Percentiles rank a stretch among this genome's conserved stretches.
These are phyloP conservation scores for Crithidia sp. DNA, from an alignment of 208 protist species.

Conservation along the genomic window DNA sequence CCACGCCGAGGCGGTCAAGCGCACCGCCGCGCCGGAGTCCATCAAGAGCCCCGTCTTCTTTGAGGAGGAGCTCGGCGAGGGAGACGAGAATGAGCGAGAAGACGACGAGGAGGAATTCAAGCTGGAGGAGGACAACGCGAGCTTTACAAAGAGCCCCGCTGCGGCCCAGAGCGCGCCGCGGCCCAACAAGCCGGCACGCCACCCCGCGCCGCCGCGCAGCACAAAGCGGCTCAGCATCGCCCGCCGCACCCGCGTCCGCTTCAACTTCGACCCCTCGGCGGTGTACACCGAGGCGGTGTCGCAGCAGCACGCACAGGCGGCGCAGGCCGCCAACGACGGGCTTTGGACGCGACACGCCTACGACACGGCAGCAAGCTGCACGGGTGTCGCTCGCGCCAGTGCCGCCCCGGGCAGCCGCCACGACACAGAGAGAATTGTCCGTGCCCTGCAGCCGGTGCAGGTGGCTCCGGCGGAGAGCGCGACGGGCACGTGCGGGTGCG, in stretches of 20 bases:
- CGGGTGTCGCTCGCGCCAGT: constrained; percentile 18
- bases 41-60: constrained; percentile 16
- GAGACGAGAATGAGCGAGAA: too few relatives aligned
- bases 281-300: constrained; percentile 34
- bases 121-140: too few relatives aligned
- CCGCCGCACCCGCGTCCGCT: constrained; percentile 23
- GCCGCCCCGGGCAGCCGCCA: constrained; percentile 11
- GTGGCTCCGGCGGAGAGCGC: constrained; percentile 11
- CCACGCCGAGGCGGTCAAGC: constrained; percentile 32
- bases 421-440: constrained; percentile 46
- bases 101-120: too few relatives aligned
- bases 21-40: constrained; percentile 11
- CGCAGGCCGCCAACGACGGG: constrained; percentile 14
- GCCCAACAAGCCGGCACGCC: neutral
- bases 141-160: too few relatives aligned
- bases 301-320: constrained; percentile 24
- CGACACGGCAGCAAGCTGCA: constrained; percentile 28
- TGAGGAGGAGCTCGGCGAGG: neutral
- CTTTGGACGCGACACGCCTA: constrained; percentile 43
- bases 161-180: too few relatives aligned
- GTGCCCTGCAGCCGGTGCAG: constrained; percentile 56
- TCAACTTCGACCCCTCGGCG: constrained; percentile 26
- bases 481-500: constrained; percentile 44
- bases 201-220: neutral
- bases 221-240: constrained; percentile 26